Evolutionary conservation across 768 basidiomycete species (phyloP).

Genomic region (Naganishia kalamii): DNA sequence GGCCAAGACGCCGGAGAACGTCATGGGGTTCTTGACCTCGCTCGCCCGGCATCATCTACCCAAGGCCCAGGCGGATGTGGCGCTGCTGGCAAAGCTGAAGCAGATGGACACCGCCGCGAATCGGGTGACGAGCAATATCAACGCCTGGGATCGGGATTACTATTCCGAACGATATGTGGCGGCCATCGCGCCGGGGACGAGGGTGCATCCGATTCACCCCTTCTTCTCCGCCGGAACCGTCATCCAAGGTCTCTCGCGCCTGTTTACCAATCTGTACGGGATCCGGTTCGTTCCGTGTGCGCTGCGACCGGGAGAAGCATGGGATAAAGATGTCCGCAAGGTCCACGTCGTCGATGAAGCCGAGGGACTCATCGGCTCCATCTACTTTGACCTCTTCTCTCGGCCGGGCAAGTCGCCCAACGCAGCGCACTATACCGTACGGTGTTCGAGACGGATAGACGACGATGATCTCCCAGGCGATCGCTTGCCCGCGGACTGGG

Average conservation of each 20-base stretch:
- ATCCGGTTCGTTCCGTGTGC: slow-evolving; percentile 64
- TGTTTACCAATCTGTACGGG: slow-evolving; percentile 83
- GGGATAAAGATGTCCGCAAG: slow-evolving; percentile 83
- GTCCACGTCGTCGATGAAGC: slow-evolving; percentile 87
- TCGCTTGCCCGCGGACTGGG: slow-evolving; percentile 42
- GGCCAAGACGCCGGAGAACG: slow-evolving; percentile 91
- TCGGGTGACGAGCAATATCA: slow-evolving; percentile 54
- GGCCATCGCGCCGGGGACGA: slow-evolving; percentile 47
- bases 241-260: slow-evolving; percentile 80
- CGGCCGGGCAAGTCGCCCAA: slow-evolving; percentile 78
- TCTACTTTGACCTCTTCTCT: slow-evolving; percentile 87
- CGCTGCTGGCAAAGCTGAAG: slow-evolving; percentile 60
- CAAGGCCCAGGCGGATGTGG: slow-evolving; percentile 65
- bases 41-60: slow-evolving; percentile 73
- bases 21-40: slow-evolving; percentile 73
- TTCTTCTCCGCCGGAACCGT: slow-evolving; percentile 75
- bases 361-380: slow-evolving; percentile 80
- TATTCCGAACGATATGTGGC: slow-evolving; percentile 55
- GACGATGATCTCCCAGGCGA: slow-evolving; percentile 77
- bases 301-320: slow-evolving; percentile 69
- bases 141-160: slow-evolving; percentile 97
- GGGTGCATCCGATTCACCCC: slow-evolving; percentile 57
- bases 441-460: slow-evolving; percentile 85
- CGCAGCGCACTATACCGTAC: slow-evolving; percentile 95
- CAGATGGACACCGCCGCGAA: slow-evolving; percentile 1